Evolutionary conservation across 129 eudicot species (phyloP), one percentile per base, ranked within the genome.

Genomic region (Tagetes patula): DNA sequence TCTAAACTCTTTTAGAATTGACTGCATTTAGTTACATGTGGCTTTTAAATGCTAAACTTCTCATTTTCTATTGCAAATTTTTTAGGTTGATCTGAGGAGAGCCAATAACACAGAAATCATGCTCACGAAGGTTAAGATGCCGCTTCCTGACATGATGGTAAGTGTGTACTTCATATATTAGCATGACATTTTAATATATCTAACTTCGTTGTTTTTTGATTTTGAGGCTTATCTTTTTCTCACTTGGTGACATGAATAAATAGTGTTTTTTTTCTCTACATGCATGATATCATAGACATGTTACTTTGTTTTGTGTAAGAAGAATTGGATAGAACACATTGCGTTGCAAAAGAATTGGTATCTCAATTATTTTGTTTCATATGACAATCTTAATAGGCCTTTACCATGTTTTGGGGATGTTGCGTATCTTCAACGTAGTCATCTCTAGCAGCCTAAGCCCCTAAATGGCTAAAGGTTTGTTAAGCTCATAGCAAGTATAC

Each of bases 61-160:
- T 40, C 61, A 43, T 56, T 65, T 60, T 49, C 42, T 80, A 30
- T 77, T 58, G 50, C 54, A 79, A 77, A 8, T 27, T 42, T 52
- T 30, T 41, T 80, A 94, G 98, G 60, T 94, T 86, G 98, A 94
- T 77, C 76, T 94, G 48, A 87, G 96, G 83, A 88, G 96, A 80
- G 98, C 92, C 58, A 94, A 94, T 73, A 94, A 94, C 80, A 94
- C 98, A 27, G 96, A 90, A 80, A 94, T 94, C 47, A 94, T 94
- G 98, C 97, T 94, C 66, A 94, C 98, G 55, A 94, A 94, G 80
- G 98, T 94, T 70, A 94, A 94, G 81, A 94, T 94, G 98, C 97
- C 96, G 62, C 96, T 94, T 80, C 96, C 98, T 45, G 98, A 94
- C 83, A 94, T 94, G 98, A 84, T 90, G 98, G 98, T 94, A 86